Evolutionary conservation across 352 stramenopile species (phyloP), one percentile per base, ranked within the genome.

Genomic region (Globisporangium orthogonon): DNA sequence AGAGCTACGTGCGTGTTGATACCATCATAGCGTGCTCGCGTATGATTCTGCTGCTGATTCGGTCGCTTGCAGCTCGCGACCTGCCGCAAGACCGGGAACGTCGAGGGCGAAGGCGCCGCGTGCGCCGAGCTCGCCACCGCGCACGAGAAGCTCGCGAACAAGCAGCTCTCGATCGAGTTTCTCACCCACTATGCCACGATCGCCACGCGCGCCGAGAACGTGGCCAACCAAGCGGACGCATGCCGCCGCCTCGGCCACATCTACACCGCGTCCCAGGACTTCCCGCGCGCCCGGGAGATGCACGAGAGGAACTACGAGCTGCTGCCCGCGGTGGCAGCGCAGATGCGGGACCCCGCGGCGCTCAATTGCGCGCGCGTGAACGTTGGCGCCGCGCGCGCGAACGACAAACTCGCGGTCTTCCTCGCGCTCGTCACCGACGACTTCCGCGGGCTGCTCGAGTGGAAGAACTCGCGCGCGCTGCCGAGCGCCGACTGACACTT

Each of bases 221-320:
- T 94, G 0, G 65, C 63, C n/a, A 94, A 87, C 50, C 87, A 97
- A 54, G 88, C 85, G 0, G 83, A 94, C 35, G 88, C 88, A 1
- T 97, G 86, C 44, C 73, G 83, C 15, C 81, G 82, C 35, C 83
- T 97, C 11, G 89, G 89, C 0, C 74, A 91, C 37, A 91, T 96
- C 52, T 93, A 92, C 62, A 91, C 81, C 14, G 67, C 76, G 49
- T 82, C 80, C 6, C 78, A 86, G 40, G 85, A 97, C 51, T 93
- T 92, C 56, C 64, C 72, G 9, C 76, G 74, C 10, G 91, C 89
- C 2, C 69, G 94, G 1, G 80, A 95, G 58, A 96, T 93, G 73
- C 92, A 93, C 62, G 85, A 95, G 58, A 89, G 93, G 41, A 95
- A 92, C 66, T 92, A 97, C 58, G 84, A 96, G 60, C 67, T 95